Evolutionary conservation across 2,329 filamentous ascomycete genomes (phyloP), one percentile per base, ranked within the genome.

Genomic region (Xylaria sp.): DNA sequence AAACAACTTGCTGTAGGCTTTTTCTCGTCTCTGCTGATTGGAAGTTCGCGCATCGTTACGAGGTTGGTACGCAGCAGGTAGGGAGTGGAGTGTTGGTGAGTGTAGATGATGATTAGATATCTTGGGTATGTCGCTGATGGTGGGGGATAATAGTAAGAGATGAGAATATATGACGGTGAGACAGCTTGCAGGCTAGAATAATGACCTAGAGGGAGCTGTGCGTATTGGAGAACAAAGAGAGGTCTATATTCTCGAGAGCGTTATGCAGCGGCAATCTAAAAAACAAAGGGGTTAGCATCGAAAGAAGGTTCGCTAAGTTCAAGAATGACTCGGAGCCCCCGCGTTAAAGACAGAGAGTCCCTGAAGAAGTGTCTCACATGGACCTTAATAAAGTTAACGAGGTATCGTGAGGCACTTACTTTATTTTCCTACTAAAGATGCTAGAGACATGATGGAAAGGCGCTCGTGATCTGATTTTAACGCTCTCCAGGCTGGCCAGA

Each of bases 1-100:
- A 71, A 69, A 39, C 56, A 71, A 31, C 46, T 62, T 12, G 61
- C 31, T 9, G 25, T 46, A 4, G 60, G 36, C 39, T 64, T 63
- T 15, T 12, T 31, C 9, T 69, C 66, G 39, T 43, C 18, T 12
- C 62, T 41, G 4, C 25, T 39, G 7, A 56, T 36, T 20, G 46
- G 51, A 28, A 55, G 43, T 13, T 57, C 61, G 28, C 28, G 39
- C 70, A 70, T 71, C 13, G 28, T 65, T 41, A 10, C 12, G 5
- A 9, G 13, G 23, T 25, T 31, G 4, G 20, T 41, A 59, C n/a
- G 28, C 1, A 9, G 20, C 1, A 1, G 25, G 18, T 4, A 18
- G 55, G 39, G 23, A 20, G 4, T 43, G 7, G 23, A 15, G 39
- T 31, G 15, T 41, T 31, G 39, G 25, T 66, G n/a, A 3, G 33